Conservation (phyloP, 805 yeast species). For the Starmerella bacillaris region DNA sequence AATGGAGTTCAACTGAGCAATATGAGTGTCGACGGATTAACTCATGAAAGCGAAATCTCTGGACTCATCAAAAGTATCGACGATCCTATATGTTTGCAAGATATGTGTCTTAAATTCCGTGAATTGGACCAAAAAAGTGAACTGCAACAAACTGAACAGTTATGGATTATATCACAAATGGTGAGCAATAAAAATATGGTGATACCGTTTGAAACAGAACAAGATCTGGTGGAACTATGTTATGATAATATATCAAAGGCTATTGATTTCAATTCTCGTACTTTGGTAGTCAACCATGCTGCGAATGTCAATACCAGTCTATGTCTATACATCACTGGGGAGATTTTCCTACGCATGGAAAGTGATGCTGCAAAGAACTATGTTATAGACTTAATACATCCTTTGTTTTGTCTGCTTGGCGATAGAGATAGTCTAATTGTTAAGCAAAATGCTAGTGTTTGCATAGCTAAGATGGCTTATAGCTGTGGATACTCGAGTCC, state of each 20-base stretch:
- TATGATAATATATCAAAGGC: conserved; percentile 6
- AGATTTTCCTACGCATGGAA: conserved; percentile 5
- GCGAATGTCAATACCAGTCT: conserved; percentile 8
- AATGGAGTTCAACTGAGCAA: not conserved
- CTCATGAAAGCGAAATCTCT: not conserved
- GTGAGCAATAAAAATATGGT: too few species aligned
- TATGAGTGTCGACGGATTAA: not conserved
- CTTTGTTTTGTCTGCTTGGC: conserved; percentile 57
- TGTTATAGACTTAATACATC: conserved; percentile 52
- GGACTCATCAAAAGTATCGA: not conserved
- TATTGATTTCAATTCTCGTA: conserved; percentile 1
- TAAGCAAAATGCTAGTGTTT: conserved; percentile 35
- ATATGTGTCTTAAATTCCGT: not conserved
- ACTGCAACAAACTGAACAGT: conserved; percentile 4
- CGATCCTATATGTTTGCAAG: not conserved
- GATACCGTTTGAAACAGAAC: too few species aligned
- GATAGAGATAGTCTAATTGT: conserved; percentile 29
- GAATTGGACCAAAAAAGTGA: not conserved
- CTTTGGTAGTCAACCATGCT: conserved; percentile 1
- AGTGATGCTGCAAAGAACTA: conserved; percentile 27
- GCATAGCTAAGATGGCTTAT: conserved; percentile 34
- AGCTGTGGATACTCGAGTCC: conserved; percentile 37
- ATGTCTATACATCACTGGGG: conserved; percentile 11
- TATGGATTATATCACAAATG: conserved; percentile 12
- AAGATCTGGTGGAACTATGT: conserved; percentile 12